Evolutionary conservation across 495 filamentous ascomycete genomes (phyloP), one percentile per base, ranked within the genome.

Genomic region (Xylaria castorea): DNA sequence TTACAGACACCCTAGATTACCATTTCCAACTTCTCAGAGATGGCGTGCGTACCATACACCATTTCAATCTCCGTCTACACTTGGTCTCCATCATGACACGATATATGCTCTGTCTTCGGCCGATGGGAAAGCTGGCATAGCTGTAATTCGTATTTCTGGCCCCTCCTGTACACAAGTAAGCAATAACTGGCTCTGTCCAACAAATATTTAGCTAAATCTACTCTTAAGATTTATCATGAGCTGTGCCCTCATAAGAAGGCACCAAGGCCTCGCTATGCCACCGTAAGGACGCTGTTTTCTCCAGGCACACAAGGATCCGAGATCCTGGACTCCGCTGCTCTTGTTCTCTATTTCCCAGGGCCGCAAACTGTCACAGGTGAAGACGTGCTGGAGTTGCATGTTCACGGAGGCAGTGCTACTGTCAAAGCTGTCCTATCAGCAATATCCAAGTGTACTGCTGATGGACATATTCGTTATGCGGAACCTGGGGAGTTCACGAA

Each of bases 401-500:
- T 98, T 44, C 96, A 99, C 75, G 96, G 96, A n/a, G 95, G 96
- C 0, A 87, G 90, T 0, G 97, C 96, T 8, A 92, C 95, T 36
- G 90, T 97, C 67, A 93, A 92, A 76, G 92, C 97, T 7, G 92
- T 97, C 0, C 87, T 99, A 1, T 80, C 85, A 9, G 94, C 94
- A 11, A 93, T 99, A 68, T 85, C 91, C 0, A 82, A 82, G 48
- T 83, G 77, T 63, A 8, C 50, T 6, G 71, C 74, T 6, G 74
- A 74, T 27, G 73, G 73, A 25, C 32, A 71, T n/a, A 89, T 97
- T 57, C 93, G 93, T 14, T 97, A 97, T 75, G 96, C 96, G 0
- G 96, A 97, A 75, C 93, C 96, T 1, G 96, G 96, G 70, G 96
- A 99, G 77, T 99, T 99, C 81, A 98, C 96, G 8, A 91, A 91